Evolutionary conservation across 345 rosid species (phyloP), one percentile per base, ranked within the genome.

Genomic region (Melaleuca quinquenervia): DNA sequence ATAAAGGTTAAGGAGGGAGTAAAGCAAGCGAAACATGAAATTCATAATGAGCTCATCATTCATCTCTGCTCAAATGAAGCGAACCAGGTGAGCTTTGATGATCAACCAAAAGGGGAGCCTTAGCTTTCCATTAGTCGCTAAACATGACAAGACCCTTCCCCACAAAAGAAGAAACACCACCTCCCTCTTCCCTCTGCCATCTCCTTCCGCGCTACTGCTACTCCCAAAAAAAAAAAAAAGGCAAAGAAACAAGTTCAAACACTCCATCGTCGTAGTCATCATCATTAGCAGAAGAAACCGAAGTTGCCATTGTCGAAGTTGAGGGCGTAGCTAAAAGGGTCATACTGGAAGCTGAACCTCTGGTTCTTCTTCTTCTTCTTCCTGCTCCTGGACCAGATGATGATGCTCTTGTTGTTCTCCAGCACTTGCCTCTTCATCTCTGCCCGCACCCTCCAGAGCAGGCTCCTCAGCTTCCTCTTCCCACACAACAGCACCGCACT

Each of bases 311-410:
- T 89, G 82, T 95, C 96, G 82, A 95, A 95, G 93, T 95, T 95
- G 88, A 95, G 98, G 89, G 96, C 93, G 86, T 95, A 95, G 58
- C 95, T 95, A n/a, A 92, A 89, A 41, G 96, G 92, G 85, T 95
- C 97, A 41, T 93, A 94, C 83, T 93, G 93, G 88, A 92, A 94
- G 88, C 93, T 93, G 87, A 89, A 88, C 52, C 86, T 91, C 84
- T 88, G 83, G 84, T 88, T 91, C 29, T 90, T 88, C 90, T 88
- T 90, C 91, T 54, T 55, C 51, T 26, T 70, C 21, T 52, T 52
- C 53, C 16, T 16, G 22, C 36, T 36, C 80, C 26, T 36, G 18
- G 80, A 70, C 80, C 80, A 70, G 85, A 56, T 84, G 85, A 36
- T 0, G 70, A 83, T 20, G 48, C 44, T 36, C 41, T n/a, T n/a